phyloP scores from a whole-genome alignment of 805 yeast species.

The Metschnikowia henanensis region DNA sequence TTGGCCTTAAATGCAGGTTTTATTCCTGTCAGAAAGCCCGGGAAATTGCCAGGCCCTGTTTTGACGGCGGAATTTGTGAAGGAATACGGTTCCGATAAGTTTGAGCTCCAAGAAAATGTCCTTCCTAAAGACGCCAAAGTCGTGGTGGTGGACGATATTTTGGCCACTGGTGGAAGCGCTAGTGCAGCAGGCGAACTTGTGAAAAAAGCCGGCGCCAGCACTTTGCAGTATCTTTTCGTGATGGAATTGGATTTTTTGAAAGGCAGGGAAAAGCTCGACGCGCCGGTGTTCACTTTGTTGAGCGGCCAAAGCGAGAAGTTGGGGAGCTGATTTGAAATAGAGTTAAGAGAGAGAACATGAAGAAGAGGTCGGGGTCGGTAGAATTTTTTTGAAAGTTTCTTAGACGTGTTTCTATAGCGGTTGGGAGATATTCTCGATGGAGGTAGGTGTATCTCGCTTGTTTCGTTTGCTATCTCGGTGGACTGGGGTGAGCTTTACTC shows the following conservation, averaged over 20 bases:
- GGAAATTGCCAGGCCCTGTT: slow-evolving; percentile 90
- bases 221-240: slow-evolving; percentile 81
- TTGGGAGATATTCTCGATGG: too few relatives aligned
- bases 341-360: too few relatives aligned
- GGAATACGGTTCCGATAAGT: slow-evolving; percentile 90
- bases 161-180: slow-evolving; percentile 99
- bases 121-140: slow-evolving; percentile 81
- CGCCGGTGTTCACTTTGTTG: slow-evolving; percentile 87
- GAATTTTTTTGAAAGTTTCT: too few relatives aligned
- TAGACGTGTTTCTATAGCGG: too few relatives aligned
- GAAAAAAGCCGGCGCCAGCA: slow-evolving; percentile 60
- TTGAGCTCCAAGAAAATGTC: slow-evolving; percentile 84
- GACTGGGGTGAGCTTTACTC: too few relatives aligned
- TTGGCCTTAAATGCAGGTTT: slow-evolving; percentile 86
- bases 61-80: slow-evolving; percentile 72
- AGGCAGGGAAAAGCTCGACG: slow-evolving; percentile 84
- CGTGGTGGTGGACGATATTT: slow-evolving; percentile 89
- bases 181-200: slow-evolving; percentile 89
- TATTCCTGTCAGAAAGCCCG: slow-evolving; percentile 93
- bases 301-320: slow-evolving; percentile 71
- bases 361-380: too few relatives aligned
- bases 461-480: too few relatives aligned
- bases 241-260: slow-evolving; percentile 94
- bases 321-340: background rate
- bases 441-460: too few relatives aligned